These are phyloP conservation scores for Rhipidocladum racemiflorum DNA, from an alignment of 176 grass and related monocot genomes.

Conservation along the genomic window DNA sequence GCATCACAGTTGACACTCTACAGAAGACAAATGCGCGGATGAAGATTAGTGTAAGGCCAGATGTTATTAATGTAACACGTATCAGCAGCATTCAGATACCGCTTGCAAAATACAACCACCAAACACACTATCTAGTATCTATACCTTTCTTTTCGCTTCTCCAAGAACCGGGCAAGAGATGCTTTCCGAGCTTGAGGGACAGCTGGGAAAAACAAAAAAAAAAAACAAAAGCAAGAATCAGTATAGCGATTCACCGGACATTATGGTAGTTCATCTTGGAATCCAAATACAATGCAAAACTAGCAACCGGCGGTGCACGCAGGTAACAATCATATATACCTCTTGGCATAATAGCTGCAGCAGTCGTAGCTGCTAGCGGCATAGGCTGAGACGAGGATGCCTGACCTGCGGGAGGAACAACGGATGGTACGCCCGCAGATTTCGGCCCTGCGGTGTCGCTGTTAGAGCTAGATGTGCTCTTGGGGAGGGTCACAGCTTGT, in stretches of 20 bases:
- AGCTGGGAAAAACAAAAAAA: conserved; percentile 55
- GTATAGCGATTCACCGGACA: neutral
- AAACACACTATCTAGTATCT: neutral
- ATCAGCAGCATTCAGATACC: neutral
- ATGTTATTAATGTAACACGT: neutral
- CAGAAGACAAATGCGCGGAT: neutral
- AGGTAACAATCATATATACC: conserved; percentile 50
- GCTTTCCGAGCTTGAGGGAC: conserved; percentile 91
- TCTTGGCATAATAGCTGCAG: conserved; percentile 45
- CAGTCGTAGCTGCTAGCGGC: conserved; percentile 29
- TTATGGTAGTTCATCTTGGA: neutral
- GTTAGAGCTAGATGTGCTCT: conserved; percentile 46
- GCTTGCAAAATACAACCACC: neutral
- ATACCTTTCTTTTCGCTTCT: conserved; percentile 91
- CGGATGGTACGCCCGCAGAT: conserved; percentile 9
- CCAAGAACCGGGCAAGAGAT: conserved; percentile 79
- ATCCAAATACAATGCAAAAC: neutral
- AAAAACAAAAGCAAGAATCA: conserved; percentile 19
- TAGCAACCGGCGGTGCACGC: neutral
- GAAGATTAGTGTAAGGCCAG: neutral
- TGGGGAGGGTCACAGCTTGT: conserved; percentile 29
- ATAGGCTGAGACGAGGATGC: conserved; percentile 24
- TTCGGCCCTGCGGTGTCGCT: conserved; percentile 32
- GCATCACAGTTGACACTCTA: conserved; percentile 50
- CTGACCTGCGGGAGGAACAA: conserved; percentile 31